These are phyloP conservation scores for Fusarium sp. DNA, from an alignment of 2,329 filamentous ascomycete species.

Conservation along the genomic window DNA sequence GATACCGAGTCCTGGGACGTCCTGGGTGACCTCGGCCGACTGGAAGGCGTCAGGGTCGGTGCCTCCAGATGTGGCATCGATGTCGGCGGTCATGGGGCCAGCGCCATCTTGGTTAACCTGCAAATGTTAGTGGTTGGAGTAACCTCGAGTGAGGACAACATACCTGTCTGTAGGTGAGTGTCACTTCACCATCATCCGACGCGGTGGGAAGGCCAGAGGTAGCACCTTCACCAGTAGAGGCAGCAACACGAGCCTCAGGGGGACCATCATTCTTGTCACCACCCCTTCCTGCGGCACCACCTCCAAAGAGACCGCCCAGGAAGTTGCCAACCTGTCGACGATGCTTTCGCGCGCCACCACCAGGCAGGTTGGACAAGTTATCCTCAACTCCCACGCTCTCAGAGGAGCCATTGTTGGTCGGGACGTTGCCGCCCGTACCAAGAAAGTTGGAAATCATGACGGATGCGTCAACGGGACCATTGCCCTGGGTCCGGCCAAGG, in stretches of 20 bases:
- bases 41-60: conserved; percentile 71
- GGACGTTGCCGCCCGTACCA: conserved; percentile 52
- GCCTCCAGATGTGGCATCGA: conserved; percentile 74
- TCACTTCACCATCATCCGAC: conserved; percentile 69
- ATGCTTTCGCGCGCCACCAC: conserved; percentile 17
- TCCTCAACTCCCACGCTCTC: conserved; percentile 59
- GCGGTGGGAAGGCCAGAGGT: conserved; percentile 69
- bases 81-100: conserved; percentile 69
- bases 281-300: conserved; percentile 31
- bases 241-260: conserved; percentile 60
- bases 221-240: conserved; percentile 66
- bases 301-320: conserved; percentile 43
- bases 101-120: conserved; percentile 79
- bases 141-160: conserved; percentile 23
- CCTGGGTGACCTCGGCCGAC: conserved; percentile 67
- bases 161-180: conserved; percentile 70
- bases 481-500: conserved; percentile 73
- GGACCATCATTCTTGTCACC: conserved; percentile 54
- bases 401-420: conserved; percentile 55
- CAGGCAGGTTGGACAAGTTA: conserved; percentile 49
- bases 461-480: conserved; percentile 68
- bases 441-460: conserved; percentile 72
- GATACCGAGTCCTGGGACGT: conserved; percentile 70
- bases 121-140: conserved; percentile 3
- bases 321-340: conserved; percentile 46